Evolutionary conservation across 2,329 filamentous ascomycete genomes (phyloP).

Genomic region (Penicillium sclerotigenum): DNA sequence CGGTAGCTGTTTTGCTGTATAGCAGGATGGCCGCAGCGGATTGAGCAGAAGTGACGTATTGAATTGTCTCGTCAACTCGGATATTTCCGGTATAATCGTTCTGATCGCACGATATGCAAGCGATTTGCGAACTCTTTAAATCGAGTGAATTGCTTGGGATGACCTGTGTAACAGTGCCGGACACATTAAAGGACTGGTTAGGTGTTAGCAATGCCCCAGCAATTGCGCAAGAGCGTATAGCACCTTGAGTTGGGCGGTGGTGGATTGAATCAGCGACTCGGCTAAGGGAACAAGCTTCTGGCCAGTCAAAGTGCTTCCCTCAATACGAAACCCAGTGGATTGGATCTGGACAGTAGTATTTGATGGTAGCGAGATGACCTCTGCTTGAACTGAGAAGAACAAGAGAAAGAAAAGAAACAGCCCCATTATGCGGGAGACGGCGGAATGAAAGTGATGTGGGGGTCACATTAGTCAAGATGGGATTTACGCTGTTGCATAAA

Average conservation of each 20-base stretch:
- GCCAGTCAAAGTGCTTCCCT: constrained; percentile 20
- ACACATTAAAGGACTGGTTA: constrained; percentile 27
- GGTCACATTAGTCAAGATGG: constrained; percentile 20
- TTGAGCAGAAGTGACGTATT: constrained; percentile 27
- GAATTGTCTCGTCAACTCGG: constrained; percentile 34
- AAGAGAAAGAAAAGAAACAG: constrained; percentile 11
- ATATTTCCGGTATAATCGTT: constrained; percentile 40
- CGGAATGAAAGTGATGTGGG: constrained; percentile 11
- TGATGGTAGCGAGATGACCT: constrained; percentile 28
- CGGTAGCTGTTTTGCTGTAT: constrained; percentile 38
- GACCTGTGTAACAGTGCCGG: constrained; percentile 30
- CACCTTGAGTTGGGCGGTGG: constrained; percentile 24
- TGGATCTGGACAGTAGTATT: constrained; percentile 26
- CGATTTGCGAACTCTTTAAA: constrained; percentile 32
- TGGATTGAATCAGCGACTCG: constrained; percentile 19
- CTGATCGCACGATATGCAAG: constrained; percentile 43
- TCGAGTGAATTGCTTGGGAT: constrained; percentile 29
- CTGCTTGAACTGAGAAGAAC: constrained; percentile 16
- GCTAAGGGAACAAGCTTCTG: constrained; percentile 29
- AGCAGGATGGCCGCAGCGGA: constrained; percentile 37
- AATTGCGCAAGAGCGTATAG: background rate
- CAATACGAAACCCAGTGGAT: constrained; percentile 24
- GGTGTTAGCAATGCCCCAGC: constrained; percentile 3
- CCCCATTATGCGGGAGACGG: constrained; percentile 13
- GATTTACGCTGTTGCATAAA: too few species aligned